Percentiles rank a stretch among this genome's conserved stretches.
These are phyloP conservation scores for Hymenoscyphus salicellus DNA, from an alignment of 2,329 filamentous ascomycete genomes.

Conservation along the genomic window DNA sequence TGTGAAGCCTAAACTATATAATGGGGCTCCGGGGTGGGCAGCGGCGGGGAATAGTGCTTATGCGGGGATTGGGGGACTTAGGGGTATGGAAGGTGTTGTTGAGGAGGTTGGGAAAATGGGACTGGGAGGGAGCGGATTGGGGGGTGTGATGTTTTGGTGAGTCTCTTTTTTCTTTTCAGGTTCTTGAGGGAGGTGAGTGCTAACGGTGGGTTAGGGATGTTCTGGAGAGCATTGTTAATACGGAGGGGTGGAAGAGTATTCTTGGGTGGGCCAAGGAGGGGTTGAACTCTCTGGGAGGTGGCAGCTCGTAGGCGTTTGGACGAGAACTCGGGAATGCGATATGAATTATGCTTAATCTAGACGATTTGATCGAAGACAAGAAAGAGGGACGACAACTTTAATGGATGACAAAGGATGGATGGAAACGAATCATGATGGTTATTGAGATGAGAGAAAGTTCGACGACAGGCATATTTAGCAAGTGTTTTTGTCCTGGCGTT, in stretches of 20 bases:
- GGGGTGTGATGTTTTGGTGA: conserved; percentile 41
- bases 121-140: conserved; percentile 36
- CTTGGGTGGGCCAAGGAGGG: conserved; percentile 29
- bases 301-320: too few species aligned
- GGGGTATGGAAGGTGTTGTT: conserved; percentile 29
- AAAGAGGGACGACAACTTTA: too few species aligned
- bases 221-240: conserved; percentile 29
- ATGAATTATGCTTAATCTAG: too few species aligned
- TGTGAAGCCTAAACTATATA: conserved; percentile 34
- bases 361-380: too few species aligned
- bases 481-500: too few species aligned
- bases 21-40: conserved; percentile 37
- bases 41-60: conserved; percentile 37
- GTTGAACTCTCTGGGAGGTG: not conserved
- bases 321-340: too few species aligned
- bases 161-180: not conserved
- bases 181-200: conserved; percentile 23
- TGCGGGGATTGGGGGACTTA: conserved; percentile 23
- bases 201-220: conserved; percentile 37
- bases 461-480: too few species aligned
- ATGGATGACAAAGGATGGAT: too few species aligned
- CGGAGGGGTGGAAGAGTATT: conserved; percentile 29
- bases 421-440: too few species aligned
- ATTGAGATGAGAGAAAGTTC: too few species aligned
- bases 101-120: conserved; percentile 32